phyloP scores from a whole-genome alignment of 352 stramenopile genomes.

The Pseudoperonospora humuli region DNA sequence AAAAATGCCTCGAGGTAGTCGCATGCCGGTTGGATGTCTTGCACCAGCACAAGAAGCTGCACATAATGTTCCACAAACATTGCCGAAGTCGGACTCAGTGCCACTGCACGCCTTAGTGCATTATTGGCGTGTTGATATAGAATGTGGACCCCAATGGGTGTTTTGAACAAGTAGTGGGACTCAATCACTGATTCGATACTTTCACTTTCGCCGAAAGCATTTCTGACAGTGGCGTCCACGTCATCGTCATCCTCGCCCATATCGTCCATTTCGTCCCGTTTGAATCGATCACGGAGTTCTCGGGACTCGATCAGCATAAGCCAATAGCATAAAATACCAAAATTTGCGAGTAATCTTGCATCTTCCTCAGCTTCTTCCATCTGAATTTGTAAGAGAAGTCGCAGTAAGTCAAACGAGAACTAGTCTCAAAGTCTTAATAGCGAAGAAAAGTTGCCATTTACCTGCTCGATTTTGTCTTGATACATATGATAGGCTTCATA shows the following conservation, averaged over 20 bases:
- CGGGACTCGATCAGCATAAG: slow-evolving; percentile 71
- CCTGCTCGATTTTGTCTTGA: slow-evolving; percentile 63
- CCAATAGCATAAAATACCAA: slow-evolving; percentile 81
- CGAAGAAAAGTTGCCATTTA: slow-evolving; percentile 12
- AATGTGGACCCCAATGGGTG: slow-evolving; percentile 55
- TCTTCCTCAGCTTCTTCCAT: slow-evolving; percentile 47
- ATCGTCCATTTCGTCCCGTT: slow-evolving; percentile 21
- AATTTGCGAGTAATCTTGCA: slow-evolving; percentile 49
- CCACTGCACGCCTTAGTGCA: slow-evolving; percentile 51
- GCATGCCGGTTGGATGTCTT: slow-evolving; percentile 48
- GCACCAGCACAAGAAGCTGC: slow-evolving; percentile 55
- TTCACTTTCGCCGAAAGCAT: slow-evolving; percentile 8
- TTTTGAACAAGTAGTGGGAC: slow-evolving; percentile 55
- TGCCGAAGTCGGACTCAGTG: slow-evolving; percentile 39
- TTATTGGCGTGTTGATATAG: slow-evolving; percentile 61
- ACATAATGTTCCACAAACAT: slow-evolving; percentile 71
- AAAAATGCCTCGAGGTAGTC: slow-evolving; percentile 74
- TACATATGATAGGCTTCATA: slow-evolving; percentile 76
- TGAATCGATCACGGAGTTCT: slow-evolving; percentile 48
- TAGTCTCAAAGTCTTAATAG: neutral
- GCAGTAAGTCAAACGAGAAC: neutral
- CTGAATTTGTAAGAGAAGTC: slow-evolving; percentile 1
- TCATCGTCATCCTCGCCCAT: slow-evolving; percentile 24
- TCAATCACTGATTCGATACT: slow-evolving; percentile 40
- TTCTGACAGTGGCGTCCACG: slow-evolving; percentile 2